Base-by-base conservation (phyloP, 352 stramenopile genomes). In the Phytopythium oedochilum region DNA sequence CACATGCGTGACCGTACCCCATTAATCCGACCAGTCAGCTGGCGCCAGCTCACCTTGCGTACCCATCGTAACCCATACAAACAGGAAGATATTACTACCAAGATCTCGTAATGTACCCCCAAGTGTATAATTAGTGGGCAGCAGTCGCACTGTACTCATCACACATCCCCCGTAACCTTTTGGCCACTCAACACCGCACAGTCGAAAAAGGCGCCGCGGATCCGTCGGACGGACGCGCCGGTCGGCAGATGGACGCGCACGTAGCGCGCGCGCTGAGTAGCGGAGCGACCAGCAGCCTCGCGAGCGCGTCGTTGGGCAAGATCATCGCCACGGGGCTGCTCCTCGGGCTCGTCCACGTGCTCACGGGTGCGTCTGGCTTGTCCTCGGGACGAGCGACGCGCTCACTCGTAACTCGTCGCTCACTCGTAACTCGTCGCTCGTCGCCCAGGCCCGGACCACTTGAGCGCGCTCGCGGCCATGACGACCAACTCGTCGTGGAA, bases 401-500 rank as follows among this genome's bases (percentile, higher is more conserved):
- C 26, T 39, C 17, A 9, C 25, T 26, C 1, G 12, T 17, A 18
- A 39, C 17, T 8, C 15, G 18, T 25, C 10, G 22, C 18, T n/a
- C n/a, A n/a, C n/a, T n/a, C n/a, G n/a, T n/a, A n/a, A n/a, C n/a
- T n/a, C n/a, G n/a, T n/a, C n/a, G n/a, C n/a, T n/a, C n/a, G n/a
- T n/a, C n/a, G 23, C 51, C 8, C 59, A 66, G 75, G 78, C 0
- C 90, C 90, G 0, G 90, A 97, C 61, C 92, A 98, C 61, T 71
- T 98, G 28, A 90, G 78, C 50, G 90, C 89, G 31, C 63, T 97
- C 17, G 89, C 88, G 12, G 95, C 90, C 36, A 82, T 97, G 57
- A 88, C 77, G 23, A 82, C 84, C 8, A 83, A 70, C 36, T 88
- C 75, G 5, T 94, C 79, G n/a, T 91, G 72, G 64, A 68, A 70